phyloP scores from a whole-genome alignment of 108 stramenopile genomes.

The Hondaea fermentalgiana region DNA sequence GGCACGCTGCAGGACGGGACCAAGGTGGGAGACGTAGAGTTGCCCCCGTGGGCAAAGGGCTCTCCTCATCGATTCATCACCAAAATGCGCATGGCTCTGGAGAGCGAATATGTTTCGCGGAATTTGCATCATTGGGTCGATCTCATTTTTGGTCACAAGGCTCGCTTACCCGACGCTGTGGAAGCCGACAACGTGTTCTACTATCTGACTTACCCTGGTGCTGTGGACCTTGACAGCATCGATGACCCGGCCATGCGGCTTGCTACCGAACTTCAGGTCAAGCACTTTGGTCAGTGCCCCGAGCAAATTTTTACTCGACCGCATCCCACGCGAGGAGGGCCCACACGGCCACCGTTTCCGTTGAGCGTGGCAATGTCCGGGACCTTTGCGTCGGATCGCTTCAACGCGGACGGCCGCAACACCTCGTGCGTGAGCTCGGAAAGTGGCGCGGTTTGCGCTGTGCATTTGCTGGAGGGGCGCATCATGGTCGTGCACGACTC shows the following conservation, averaged over 20 bases:
- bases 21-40: slow-evolving; percentile 43
- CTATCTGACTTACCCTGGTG: slow-evolving; percentile 92
- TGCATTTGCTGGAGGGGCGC: background rate
- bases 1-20: slow-evolving; percentile 26
- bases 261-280: slow-evolving; percentile 66
- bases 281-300: slow-evolving; percentile 56
- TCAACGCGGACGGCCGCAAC: background rate
- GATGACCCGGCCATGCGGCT: slow-evolving; percentile 70
- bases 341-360: background rate
- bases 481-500: background rate
- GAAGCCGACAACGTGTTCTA: slow-evolving; percentile 79
- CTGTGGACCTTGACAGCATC: slow-evolving; percentile 83
- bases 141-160: slow-evolving; percentile 91
- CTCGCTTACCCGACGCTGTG: slow-evolving; percentile 74
- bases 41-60: slow-evolving; percentile 59
- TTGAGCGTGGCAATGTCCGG: background rate
- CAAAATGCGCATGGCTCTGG: slow-evolving; percentile 44
- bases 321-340: slow-evolving; percentile 31
- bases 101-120: slow-evolving; percentile 76
- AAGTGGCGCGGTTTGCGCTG: background rate
- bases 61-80: slow-evolving; percentile 17
- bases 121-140: slow-evolving; percentile 90
- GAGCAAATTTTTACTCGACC: slow-evolving; percentile 40
- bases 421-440: background rate
- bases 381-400: background rate